Evolutionary conservation across 495 filamentous ascomycete species (phyloP).

Genomic region (Xylaria nigripes): DNA sequence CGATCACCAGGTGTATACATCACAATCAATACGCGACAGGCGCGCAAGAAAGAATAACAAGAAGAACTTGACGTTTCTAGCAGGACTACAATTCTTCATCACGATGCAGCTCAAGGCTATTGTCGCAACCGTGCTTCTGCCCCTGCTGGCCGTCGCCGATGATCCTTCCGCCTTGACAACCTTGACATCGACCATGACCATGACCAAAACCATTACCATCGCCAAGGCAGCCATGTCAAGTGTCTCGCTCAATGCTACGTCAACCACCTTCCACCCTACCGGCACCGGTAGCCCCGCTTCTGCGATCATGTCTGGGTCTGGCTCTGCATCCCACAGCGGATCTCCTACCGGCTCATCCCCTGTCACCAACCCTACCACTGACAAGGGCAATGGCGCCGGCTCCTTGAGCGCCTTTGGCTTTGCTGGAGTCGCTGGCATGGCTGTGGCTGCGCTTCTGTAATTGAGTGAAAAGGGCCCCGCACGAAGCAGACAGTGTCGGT

Average conservation of each 20-base stretch:
- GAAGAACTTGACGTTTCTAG: no score
- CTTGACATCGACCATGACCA: slow-evolving; percentile 41
- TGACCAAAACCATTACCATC: slow-evolving; percentile 47
- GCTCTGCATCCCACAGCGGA: not conserved
- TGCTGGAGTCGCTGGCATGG: slow-evolving; percentile 36
- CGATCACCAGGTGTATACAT: no score
- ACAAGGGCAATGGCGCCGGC: slow-evolving; percentile 29
- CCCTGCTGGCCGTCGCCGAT: slow-evolving; percentile 32
- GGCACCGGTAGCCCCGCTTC: slow-evolving; percentile 17
- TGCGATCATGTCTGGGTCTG: slow-evolving; percentile 16
- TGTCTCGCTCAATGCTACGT: slow-evolving; percentile 16
- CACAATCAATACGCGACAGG: no score
- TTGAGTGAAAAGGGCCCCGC: not conserved
- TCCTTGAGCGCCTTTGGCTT: slow-evolving; percentile 30
- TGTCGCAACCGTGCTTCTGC: slow-evolving; percentile 34
- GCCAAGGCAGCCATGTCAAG: slow-evolving; percentile 27
- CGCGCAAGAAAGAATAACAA: no score
- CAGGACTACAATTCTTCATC: slow-evolving; percentile 9
- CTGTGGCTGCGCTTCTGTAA: slow-evolving; percentile 42
- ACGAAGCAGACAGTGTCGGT: not conserved
- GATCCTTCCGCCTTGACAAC: slow-evolving; percentile 27
- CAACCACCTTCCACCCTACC: slow-evolving; percentile 14
- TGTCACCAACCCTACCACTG: slow-evolving; percentile 21
- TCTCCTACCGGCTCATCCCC: slow-evolving; percentile 21
- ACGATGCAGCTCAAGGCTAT: slow-evolving; percentile 32